Evolutionary conservation across 352 stramenopile genomes (phyloP).

Genomic region (Globisporangium mamillatum): DNA sequence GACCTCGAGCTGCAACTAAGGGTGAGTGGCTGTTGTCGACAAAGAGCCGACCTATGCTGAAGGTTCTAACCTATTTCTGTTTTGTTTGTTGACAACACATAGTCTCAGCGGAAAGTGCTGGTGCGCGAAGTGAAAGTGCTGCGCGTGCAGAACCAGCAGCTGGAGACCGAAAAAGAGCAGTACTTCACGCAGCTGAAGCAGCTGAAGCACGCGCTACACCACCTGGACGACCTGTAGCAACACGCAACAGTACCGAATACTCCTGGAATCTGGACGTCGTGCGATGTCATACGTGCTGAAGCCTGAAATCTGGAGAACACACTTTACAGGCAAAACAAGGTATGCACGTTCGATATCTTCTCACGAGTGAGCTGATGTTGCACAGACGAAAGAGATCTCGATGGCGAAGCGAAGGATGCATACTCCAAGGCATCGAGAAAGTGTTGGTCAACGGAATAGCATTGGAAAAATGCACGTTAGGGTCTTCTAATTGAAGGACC

Average conservation of each 20-base stretch:
- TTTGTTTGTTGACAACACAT: background rate
- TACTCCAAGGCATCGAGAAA: background rate
- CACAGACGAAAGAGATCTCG: no score
- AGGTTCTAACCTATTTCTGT: background rate
- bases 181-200: conserved; percentile 79
- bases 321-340: no score
- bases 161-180: conserved; percentile 58
- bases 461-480: background rate
- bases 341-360: no score
- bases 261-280: background rate
- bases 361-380: no score
- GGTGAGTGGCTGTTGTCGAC: conserved; percentile 19
- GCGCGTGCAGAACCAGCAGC: conserved; percentile 61
- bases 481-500: background rate
- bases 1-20: conserved; percentile 68
- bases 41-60: background rate
- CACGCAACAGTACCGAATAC: background rate
- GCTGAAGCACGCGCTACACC: conserved; percentile 67
- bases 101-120: conserved; percentile 77
- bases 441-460: no score
- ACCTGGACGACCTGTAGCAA: conserved; percentile 55
- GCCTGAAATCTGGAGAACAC: background rate
- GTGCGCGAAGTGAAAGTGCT: conserved; percentile 79
- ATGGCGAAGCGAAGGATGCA: background rate
- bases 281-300: background rate